Base-by-base conservation (phyloP, 441 rosid genomes). In the Lepidium campestre region DNA sequence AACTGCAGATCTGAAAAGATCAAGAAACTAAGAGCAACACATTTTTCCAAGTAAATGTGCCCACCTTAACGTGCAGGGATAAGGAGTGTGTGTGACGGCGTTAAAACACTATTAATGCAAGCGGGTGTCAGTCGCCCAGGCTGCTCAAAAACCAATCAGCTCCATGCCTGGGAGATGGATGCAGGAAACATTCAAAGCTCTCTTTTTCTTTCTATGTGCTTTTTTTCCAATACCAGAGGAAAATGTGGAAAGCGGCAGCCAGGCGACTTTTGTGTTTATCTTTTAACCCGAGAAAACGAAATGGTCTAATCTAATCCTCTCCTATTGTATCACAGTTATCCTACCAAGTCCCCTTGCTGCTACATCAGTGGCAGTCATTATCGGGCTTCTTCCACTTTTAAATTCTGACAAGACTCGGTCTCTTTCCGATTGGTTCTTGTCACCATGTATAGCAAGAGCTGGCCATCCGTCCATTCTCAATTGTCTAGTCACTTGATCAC, bases 21-120 rank as follows among this genome's bases (percentile, higher is more conserved):
- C 96, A 74, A 80, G 63, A 54, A 52, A 85, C 81, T 81, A 75
- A 85, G 86, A 85, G 87, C 71, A 83, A 88, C 91, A 85, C 87
- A 85, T 88, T 83, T 90, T 75, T 11, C 50, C 82, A 74, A 70
- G 84, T 76, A 87, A 86, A 88, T 86, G 93, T 90, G 97, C 96
- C 95, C 96, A 90, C 99, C 99, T 93, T 90, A 88, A 86, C 86
- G 79, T 81, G 90, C 96, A 90, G 99, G 99, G 97, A 94, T 91
- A 89, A 91, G 96, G 89, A 84, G 83, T 64, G 65, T 65, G 44
- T 52, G 70, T 57, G 75, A 47, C 85, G 71, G 77, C 84, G 42
- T 59, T 82, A 73, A 69, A 81, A 73, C 67, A 66, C 73, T 67
- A 74, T 70, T 66, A 61, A 64, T 68, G 79, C 60, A 74, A 65